Evolutionary conservation across 2,329 filamentous ascomycete species (phyloP).

Genomic region (Apiospora saccharicola): DNA sequence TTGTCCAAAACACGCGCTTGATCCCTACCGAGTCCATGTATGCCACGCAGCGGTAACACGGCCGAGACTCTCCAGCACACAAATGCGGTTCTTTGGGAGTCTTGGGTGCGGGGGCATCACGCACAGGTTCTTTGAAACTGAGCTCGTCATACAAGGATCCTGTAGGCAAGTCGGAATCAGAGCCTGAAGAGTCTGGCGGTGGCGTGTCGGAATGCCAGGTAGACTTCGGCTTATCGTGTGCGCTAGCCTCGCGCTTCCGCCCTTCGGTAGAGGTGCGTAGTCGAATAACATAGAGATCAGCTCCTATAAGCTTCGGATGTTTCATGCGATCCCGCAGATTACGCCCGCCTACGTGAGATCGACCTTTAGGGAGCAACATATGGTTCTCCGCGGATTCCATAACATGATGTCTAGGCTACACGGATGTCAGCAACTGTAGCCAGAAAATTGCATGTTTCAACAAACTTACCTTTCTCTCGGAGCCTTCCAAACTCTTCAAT

Average conservation of each 20-base stretch:
- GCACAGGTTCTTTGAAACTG: slow-evolving; percentile 31
- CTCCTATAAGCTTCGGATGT: slow-evolving; percentile 53
- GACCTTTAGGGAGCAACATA: slow-evolving; percentile 27
- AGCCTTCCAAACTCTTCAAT: not conserved
- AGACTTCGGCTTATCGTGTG: not conserved
- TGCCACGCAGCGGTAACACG: slow-evolving; percentile 59
- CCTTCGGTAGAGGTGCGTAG: slow-evolving; percentile 40
- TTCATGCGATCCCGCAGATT: slow-evolving; percentile 50
- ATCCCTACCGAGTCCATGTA: slow-evolving; percentile 61
- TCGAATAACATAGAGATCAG: slow-evolving; percentile 59
- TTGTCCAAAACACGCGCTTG: slow-evolving; percentile 62
- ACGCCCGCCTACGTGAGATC: slow-evolving; percentile 25
- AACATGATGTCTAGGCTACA: slow-evolving; percentile 36
- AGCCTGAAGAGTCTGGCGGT: not conserved
- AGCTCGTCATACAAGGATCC: slow-evolving; percentile 59
- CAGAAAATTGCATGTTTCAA: not conserved
- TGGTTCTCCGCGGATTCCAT: slow-evolving; percentile 37
- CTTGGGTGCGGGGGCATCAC: not conserved
- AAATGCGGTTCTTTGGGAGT: not conserved
- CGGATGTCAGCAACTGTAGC: not conserved
- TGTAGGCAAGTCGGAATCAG: slow-evolving; percentile 26
- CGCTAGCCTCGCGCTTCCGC: not conserved
- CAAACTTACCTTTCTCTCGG: not conserved
- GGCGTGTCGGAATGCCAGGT: not conserved
- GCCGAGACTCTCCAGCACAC: slow-evolving; percentile 49